These are phyloP conservation scores for Colletotrichum limetticola DNA, from an alignment of 2,329 filamentous ascomycete species.

Conservation along the genomic window DNA sequence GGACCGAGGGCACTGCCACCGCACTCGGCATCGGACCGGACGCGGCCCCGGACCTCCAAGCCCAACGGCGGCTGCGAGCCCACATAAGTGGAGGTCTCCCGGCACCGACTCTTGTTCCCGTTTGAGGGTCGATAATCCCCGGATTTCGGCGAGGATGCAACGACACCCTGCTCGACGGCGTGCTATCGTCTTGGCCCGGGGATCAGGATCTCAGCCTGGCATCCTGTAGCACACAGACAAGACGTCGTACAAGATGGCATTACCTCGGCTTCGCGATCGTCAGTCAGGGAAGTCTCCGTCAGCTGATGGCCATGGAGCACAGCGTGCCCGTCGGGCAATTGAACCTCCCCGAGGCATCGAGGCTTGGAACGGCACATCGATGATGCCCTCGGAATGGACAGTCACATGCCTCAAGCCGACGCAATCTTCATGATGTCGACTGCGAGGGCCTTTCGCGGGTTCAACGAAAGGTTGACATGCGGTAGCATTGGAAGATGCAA, in stretches of 20 bases:
- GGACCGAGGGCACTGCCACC: background rate
- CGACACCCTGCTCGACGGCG: background rate
- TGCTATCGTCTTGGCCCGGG: background rate
- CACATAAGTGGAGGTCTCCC: background rate
- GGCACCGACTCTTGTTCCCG: background rate
- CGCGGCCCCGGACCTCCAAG: background rate
- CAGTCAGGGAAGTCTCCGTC: background rate
- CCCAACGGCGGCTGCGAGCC: background rate
- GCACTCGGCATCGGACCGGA: background rate
- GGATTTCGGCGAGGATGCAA: background rate
- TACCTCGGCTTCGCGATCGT: background rate
- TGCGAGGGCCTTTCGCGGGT: background rate
- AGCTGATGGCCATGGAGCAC: background rate
- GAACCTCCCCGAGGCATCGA: background rate
- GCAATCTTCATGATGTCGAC: accelerated
- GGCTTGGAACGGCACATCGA: background rate
- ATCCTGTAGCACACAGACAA: background rate
- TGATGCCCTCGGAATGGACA: background rate
- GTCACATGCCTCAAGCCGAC: background rate
- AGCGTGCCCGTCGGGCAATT: accelerated
- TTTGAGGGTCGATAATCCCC: background rate
- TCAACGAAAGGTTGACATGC: background rate
- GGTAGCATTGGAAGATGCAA: background rate
- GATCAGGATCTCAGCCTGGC: background rate
- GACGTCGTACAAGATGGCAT: background rate